A percentile compares a stretch with the other conserved stretches of the same genome.
Evolutionary conservation across 75 land plant genomes (phyloP).

Genomic region (Pinus tabuliformis): DNA sequence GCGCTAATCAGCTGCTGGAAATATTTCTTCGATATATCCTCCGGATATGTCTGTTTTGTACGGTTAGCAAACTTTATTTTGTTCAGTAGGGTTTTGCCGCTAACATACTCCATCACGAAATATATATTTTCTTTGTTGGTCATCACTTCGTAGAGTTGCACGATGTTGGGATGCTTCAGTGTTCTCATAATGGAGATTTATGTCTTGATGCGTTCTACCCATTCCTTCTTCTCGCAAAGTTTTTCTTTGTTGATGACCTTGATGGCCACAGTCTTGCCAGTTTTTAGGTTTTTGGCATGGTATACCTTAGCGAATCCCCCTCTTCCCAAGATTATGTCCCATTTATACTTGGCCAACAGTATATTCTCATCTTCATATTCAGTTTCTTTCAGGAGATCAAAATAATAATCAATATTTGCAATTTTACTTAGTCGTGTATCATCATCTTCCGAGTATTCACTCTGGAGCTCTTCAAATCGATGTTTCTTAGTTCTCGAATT

Average conservation of each 20-base stretch:
- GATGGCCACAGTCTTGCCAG: not conserved
- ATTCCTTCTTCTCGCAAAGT: not conserved
- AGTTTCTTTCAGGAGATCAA: too few relatives aligned
- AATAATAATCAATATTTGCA: too few relatives aligned
- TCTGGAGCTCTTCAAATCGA: too few relatives aligned
- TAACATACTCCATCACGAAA: slow-evolving; percentile 51
- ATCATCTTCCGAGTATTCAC: too few relatives aligned
- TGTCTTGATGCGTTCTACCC: not conserved
- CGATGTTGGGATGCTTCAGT: slow-evolving; percentile 22
- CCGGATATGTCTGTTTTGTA: slow-evolving; percentile 22
- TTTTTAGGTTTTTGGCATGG: not conserved
- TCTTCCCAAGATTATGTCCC: not conserved
- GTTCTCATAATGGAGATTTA: slow-evolving; percentile 19
- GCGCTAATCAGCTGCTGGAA: slow-evolving; percentile 61
- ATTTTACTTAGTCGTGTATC: too few relatives aligned
- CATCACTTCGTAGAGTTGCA: slow-evolving; percentile 19
- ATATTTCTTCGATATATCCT: slow-evolving; percentile 25
- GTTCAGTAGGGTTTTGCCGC: slow-evolving; percentile 46
- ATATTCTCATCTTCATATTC: not conserved
- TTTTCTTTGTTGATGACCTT: not conserved
- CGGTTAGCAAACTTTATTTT: slow-evolving; percentile 17
- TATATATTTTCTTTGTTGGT: slow-evolving; percentile 35
- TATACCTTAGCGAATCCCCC: slow-evolving; percentile 3
- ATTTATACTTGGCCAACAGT: not conserved
- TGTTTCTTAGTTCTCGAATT: too few relatives aligned